Evolutionary conservation across 1,284 basidiomycete species (phyloP), one percentile per base, ranked within the genome.

Genomic region (Rhodotorula sp.): DNA sequence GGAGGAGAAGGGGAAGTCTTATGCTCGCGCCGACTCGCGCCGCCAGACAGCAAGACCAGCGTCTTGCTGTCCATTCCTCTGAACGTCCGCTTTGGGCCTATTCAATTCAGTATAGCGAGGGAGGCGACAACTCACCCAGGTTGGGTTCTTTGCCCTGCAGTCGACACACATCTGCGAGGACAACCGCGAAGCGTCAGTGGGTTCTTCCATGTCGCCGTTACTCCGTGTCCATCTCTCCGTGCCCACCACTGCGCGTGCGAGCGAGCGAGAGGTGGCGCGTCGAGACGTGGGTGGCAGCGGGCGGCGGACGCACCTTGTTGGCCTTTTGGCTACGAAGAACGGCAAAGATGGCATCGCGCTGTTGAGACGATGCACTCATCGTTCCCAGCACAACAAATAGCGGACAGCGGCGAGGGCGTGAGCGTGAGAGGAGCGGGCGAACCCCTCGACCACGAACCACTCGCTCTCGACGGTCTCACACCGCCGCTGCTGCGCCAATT

Each of bases 131-230:
- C 68, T 30, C 5, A 57, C 66, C 70, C 66, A 69, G 27, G 70
- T 68, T 8, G 70, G 69, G 49, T 65, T 72, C 69, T 94, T 90
- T 70, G 95, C 94, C 77, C 88, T 86, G 80, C 96, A 99, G 82
- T 99, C 95, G 79, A 97, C 97, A 83, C 95, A 99, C 77, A 88
- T 86, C 95, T 98, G 77, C 11, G 10, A 32, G 47, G 19, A 61
- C n/a, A 24, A 20, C 13, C 39, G 19, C 27, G 24, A 32, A 22
- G 46, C 30, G 52, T 19, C 17, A 19, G 52, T 7, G 29, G n/a
- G n/a, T n/a, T 17, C 13, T 6, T 1, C 30, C 22, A 32, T 9
- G 30, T 7, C 20, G 20, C 30, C 15, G 15, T 10, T n/a, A n/a
- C n/a, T n/a, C n/a, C 17, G 10, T 29, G 22, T 19, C 2, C 52